Evolutionary conservation across 257 asterid species (phyloP), one percentile per base, ranked within the genome.

Genomic region (Apocynum venetum): DNA sequence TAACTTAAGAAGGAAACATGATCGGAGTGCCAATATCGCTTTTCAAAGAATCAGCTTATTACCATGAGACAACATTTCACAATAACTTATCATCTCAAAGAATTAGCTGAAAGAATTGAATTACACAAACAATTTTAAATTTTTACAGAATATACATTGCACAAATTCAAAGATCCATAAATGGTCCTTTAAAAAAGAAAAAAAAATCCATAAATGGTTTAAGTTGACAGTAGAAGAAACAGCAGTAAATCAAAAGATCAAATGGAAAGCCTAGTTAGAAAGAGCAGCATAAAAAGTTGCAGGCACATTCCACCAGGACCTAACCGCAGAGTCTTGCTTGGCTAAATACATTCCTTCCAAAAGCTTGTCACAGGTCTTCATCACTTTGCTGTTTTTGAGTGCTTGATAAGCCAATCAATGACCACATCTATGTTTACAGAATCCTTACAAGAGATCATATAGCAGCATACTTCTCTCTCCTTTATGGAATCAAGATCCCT

Each of bases 361-460:
- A 75, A 15, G 20, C 14, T 51, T 2, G 71, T n/a, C 20, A 17
- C 4, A 17, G 15, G 2, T 75, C 17, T 52, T 49, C 19, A 17
- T 91, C 81, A 91, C 76, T 88, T 89, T 2, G 88, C 93, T 14
- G 90, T 82, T 86, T 88, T 89, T 3, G 97, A 89, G 85, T 92
- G 97, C 84, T 88, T 87, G 59, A 93, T 91, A 19, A 93, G 96
- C 97, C 97, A 93, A 84, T 93, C 93, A 31, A 93, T 89, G 82
- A 93, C 97, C 3, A 80, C 83, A 71, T 93, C 97, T 46, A 93
- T 91, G 85, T 93, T 93, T 74, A 90, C 85, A 4, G 92, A 84
- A 8, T 93, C 97, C 90, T 91, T 94, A 89, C 98, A 94, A 12
- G 98, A 94, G 78, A 92, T 91, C 98, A 94, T 94, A 51, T 92